Evolutionary conservation across 2,329 filamentous ascomycete species (phyloP), one percentile per base, ranked within the genome.

Genomic region (Xylogone sp.): DNA sequence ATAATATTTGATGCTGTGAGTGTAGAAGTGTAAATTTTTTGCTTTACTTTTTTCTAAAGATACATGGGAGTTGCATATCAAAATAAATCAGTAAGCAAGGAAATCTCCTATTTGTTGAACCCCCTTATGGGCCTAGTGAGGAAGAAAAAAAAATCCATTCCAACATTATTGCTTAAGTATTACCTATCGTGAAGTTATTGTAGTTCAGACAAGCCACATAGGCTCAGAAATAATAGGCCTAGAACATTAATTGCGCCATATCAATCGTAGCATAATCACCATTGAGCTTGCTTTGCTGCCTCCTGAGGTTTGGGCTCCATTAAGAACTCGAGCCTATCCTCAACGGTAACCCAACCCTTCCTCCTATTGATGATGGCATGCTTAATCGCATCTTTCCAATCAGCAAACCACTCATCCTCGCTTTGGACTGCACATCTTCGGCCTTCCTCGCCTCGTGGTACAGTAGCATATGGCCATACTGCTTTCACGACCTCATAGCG

Each of bases 391-490:
- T 75, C 72, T 50, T 66, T 72, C 76, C 76, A 79, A 56, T 76
- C 74, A 46, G 68, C 67, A 74, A 78, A 82, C 78, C 79, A 82
- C 2, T 69, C 70, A 60, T 79, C 77, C 63, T 83, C 78, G 52
- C 71, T 77, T 63, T 80, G 76, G n/a, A 82, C 76, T 2, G 71
- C 69, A 56, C 72, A 80, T 63, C 65, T 46, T 75, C 70, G 12
- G 62, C 72, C n/a, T 55, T 62, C 54, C 76, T 75, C 39, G 68
- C 76, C 56, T 66, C 74, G 59, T 63, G 68, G 54, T 1, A 62
- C 48, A 55, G 75, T 76, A 1, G 79, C 79, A 65, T 80, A 82
- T 3, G 78, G 79, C 79, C 79, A 83, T 1, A 82, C 72, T 1
- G 73, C 71, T 61, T 79, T 78, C 46, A 79, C 71, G 2, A 80